phyloP scores from a whole-genome alignment of 129 eudicot species.

The Erigeron canadensis region DNA sequence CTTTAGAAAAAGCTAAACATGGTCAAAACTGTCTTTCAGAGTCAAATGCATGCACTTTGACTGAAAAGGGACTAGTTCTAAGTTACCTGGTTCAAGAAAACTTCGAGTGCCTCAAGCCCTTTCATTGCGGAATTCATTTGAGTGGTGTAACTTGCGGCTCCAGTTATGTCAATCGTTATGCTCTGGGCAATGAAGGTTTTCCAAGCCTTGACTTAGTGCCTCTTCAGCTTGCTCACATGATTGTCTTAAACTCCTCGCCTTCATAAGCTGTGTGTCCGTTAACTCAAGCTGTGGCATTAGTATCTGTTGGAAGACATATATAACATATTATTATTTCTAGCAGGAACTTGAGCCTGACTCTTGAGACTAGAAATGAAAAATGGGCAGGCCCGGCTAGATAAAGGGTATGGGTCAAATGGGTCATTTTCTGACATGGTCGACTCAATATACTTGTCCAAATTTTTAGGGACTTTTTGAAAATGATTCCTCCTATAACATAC shows the following conservation, averaged over 20 bases:
- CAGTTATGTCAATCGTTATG: slow-evolving; percentile 38
- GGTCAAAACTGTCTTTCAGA: too few species aligned
- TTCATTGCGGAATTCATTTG: slow-evolving; percentile 64
- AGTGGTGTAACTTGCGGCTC: slow-evolving; percentile 40
- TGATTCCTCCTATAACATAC: too few species aligned
- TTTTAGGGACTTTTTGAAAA: too few species aligned
- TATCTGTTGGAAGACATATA: slow-evolving; percentile 9
- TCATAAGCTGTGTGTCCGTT: slow-evolving; percentile 51
- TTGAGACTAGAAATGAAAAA: slow-evolving; percentile 1
- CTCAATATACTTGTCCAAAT: too few species aligned
- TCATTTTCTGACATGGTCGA: too few species aligned
- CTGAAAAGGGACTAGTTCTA: not conserved
- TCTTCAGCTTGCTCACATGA: slow-evolving; percentile 92
- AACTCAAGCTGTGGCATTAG: slow-evolving; percentile 43
- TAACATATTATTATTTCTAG: not conserved
- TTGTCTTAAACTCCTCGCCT: slow-evolving; percentile 46
- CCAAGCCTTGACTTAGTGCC: slow-evolving; percentile 84
- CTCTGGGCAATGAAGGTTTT: slow-evolving; percentile 76
- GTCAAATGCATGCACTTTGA: not conserved
- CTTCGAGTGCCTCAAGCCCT: slow-evolving; percentile 72
- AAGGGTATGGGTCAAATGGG: too few species aligned
- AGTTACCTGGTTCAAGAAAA: slow-evolving; percentile 73
- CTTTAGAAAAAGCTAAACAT: not conserved
- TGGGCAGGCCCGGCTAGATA: not conserved
- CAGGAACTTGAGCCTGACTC: not conserved